Base-by-base conservation (phyloP, 140 eudicot species). In the Ambrosia hybrid region DNA sequence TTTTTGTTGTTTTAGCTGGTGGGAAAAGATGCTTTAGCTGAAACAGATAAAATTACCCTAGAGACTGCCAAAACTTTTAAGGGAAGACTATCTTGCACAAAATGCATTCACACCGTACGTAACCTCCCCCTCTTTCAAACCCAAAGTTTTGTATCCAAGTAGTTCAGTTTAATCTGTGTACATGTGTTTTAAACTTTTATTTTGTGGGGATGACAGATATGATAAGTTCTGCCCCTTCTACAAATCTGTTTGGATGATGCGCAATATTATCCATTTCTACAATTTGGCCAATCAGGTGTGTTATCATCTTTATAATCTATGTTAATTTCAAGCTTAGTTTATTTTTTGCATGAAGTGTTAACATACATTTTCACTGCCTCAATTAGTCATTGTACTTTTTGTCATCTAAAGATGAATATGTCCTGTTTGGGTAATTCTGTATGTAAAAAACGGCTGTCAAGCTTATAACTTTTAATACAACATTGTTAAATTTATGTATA, bases 221-320 rank as follows among this genome's bases (percentile, higher is more conserved):
- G 97, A 91, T 49, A 94, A 94, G 51, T 94, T 82, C 73, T 94
- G 99, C 82, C 99, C 97, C 56, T 94, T 94, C 81, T 94, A 94
- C 96, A 94, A 94, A 87, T 94, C 97, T 57, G 96, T 94, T 43
- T 94, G 99, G 99, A 94, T 94, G 99, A 90, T 94, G 97, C 96
- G 99, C 82, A 94, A 94, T 80, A 94, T 94, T 59, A 94, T 94
- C 81, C 99, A 88, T 83, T 94, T 90, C 92, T 90, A 88, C 74
- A 90, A 88, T 78, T 73, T 94, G 83, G 99, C 99, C 73, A 94
- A 94, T 77, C 99, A 94, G 99, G 99, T 94, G 46, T 37, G 63
- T 12, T 48, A 30, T 58, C 61, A 7, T 63, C 59, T 21, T 11
- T 55, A 34, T 21, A 6, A 12, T 3, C 48, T 36, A 67, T 48